Evolutionary conservation across 176 grass and related monocot species (phyloP), one percentile per base, ranked within the genome.

Genomic region (Oryza punctata): DNA sequence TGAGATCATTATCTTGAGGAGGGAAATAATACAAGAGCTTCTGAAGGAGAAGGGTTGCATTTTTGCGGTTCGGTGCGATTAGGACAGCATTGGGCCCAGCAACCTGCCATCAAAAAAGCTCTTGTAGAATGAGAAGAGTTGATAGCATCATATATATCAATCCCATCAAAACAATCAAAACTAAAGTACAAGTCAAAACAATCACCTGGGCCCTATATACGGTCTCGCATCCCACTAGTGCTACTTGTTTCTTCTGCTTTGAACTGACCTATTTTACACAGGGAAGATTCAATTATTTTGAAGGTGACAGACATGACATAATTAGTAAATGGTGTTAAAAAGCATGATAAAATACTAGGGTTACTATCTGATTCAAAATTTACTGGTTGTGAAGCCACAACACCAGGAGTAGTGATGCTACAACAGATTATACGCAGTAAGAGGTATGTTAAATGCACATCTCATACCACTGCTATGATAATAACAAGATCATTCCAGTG

Each of bases 221-320:
- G 88, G 38, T 91, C 91, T 68, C 79, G 86, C 95, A 95, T 95
- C 41, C 95, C 95, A 52, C 77, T 91, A 35, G 91, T 98, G 84
- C 95, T 98, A 85, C 95, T 98, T 1, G 85, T 98, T 92, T 98
- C 84, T 98, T 98, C 80, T 93, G 95, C 76, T 98, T 93, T 82
- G 95, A 93, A 83, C 92, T 95, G 29, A 95, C 95, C 95, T 98
- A 81, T 81, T 72, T 18, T 76, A 74, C 19, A 82, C 65, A 84
- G 40, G 5, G 87, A 77, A 12, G 15, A 50, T 47, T 21, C 25
- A 74, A 59, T 2, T 67, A 29, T 44, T 60, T 72, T 54, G 50
- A 77, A 43, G 30, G 66, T 25, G 37, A 16, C 30, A 72, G 16
- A 68, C 19, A n/a, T 38, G 73, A 9, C 18, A 38, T 45, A 76